Conservation (phyloP, 2,329 filamentous ascomycete genomes). For the Aspergillus amoenus region DNA sequence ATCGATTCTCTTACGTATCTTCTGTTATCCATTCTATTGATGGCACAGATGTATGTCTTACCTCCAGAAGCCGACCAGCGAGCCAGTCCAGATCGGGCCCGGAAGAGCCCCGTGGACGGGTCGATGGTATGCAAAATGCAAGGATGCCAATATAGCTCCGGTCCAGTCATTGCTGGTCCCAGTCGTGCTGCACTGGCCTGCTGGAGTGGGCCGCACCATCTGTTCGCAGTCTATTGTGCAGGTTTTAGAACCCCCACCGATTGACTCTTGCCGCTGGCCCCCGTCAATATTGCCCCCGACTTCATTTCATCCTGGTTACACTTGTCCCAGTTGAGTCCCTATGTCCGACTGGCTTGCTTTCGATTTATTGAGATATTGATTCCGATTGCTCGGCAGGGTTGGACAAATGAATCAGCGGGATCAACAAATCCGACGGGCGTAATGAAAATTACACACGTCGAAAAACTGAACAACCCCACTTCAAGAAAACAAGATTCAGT, state of each 20-base stretch:
- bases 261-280: background rate
- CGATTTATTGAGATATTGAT: background rate
- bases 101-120: background rate
- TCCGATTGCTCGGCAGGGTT: background rate
- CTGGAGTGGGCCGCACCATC: background rate
- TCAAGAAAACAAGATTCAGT: background rate
- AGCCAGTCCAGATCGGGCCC: background rate
- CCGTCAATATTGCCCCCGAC: background rate
- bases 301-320: background rate
- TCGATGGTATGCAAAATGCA: slow-evolving; percentile 1
- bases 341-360: background rate
- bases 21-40: too few relatives aligned
- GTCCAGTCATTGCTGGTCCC: background rate
- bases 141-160: background rate
- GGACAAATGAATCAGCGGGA: background rate
- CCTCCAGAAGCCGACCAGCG: background rate
- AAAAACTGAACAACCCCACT: background rate
- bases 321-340: background rate
- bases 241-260: slow-evolving; percentile 7
- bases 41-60: slow-evolving; percentile 10
- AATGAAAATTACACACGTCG: slow-evolving; percentile 7
- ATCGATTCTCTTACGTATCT: too few relatives aligned
- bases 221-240: slow-evolving; percentile 15
- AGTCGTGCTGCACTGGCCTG: background rate
- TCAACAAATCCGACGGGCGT: background rate